Base-by-base conservation (phyloP, 2,329 filamentous ascomycete species). In the Aspergillus sp. region DNA sequence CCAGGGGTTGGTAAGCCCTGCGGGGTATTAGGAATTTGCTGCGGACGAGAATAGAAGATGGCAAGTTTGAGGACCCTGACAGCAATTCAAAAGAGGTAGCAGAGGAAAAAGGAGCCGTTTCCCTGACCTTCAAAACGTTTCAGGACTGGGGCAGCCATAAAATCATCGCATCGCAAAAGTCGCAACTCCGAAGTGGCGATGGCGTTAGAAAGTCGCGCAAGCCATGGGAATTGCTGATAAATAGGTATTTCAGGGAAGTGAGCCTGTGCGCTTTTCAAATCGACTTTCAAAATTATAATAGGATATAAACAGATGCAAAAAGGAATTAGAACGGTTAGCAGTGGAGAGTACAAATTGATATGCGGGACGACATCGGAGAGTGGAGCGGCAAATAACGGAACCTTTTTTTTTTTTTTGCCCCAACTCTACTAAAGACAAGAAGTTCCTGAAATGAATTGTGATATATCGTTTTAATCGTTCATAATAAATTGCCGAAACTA, bases 371-470 rank as follows among this genome's bases (percentile, higher is more conserved):
- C 25, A 30, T 30, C 25, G 25, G 32, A 20, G 33, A 42, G 45
- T 43, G 47, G 47, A 52, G 48, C 50, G 47, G 50, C 47, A 52
- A 52, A 45, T 48, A 45, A 37, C 48, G 49, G 45, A 50, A 35
- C 30, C 25, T 23, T 44, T 32, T 44, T 44, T 32, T 32, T 19
- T 38, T 38, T 17, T 7, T 38, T 38, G n/a, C 19, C 19, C 19
- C 25, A 30, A 30, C 35, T 38, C 35, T 38, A 25, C 32, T 43
- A 33, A 46, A 46, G 7, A 37, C n/a, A 39, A n/a, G 23, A 25
- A 7, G 4, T 30, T 30, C 7, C 9, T 30, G 10, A 9, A 10
- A 10, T 27, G 25, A 27, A 10, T 10, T 4, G 9, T 12, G 9
- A 9, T 12, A 30, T 30, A 30, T 30, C 10, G 9, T 30, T 30